Evolutionary conservation across 2,329 filamentous ascomycete species (phyloP).

Genomic region (Fusarium floridanum): DNA sequence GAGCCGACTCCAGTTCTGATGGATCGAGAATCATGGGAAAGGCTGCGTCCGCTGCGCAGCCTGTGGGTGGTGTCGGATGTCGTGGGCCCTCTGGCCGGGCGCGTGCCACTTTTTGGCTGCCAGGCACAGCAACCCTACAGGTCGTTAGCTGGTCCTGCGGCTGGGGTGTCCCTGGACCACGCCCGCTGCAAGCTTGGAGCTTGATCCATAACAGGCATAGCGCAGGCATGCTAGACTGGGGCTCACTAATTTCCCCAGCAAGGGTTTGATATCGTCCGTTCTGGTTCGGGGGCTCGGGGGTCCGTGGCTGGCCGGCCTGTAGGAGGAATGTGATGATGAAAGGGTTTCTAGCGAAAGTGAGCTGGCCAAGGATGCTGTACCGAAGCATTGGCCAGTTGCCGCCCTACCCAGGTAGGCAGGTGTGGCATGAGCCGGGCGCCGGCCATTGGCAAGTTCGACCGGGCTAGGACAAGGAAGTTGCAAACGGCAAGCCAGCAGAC

Average conservation of each 20-base stretch:
- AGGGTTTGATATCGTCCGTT: slow-evolving; percentile 32
- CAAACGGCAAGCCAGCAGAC: slow-evolving; percentile 2
- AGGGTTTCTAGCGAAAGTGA: slow-evolving; percentile 23
- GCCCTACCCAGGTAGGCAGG: slow-evolving; percentile 1
- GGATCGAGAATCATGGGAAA: slow-evolving; percentile 24
- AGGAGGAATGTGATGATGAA: slow-evolving; percentile 42
- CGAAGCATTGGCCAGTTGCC: not conserved
- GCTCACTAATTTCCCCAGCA: slow-evolving; percentile 33
- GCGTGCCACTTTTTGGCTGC: slow-evolving; percentile 37
- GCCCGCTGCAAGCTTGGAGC: slow-evolving; percentile 25
- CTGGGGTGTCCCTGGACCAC: slow-evolving; percentile 18
- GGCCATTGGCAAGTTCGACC: slow-evolving; percentile 22
- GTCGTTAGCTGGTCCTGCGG: slow-evolving; percentile 26
- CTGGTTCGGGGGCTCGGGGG: slow-evolving; percentile 32
- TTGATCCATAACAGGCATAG: slow-evolving; percentile 30
- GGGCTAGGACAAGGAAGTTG: slow-evolving; percentile 18
- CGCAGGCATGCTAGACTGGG: slow-evolving; percentile 15
- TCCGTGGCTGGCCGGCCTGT: slow-evolving; percentile 33
- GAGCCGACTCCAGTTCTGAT: slow-evolving; percentile 35
- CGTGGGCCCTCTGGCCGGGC: slow-evolving; percentile 29
- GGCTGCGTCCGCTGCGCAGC: not conserved
- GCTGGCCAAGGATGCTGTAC: slow-evolving; percentile 25
- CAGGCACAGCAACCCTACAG: slow-evolving; percentile 38
- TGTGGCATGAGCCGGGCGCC: not conserved
- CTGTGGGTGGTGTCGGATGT: slow-evolving; percentile 16